A percentile compares a stretch with the other conserved stretches of the same genome.
Conservation (phyloP, 257 asterid genomes). For the Solanum clarkiae region DNA sequence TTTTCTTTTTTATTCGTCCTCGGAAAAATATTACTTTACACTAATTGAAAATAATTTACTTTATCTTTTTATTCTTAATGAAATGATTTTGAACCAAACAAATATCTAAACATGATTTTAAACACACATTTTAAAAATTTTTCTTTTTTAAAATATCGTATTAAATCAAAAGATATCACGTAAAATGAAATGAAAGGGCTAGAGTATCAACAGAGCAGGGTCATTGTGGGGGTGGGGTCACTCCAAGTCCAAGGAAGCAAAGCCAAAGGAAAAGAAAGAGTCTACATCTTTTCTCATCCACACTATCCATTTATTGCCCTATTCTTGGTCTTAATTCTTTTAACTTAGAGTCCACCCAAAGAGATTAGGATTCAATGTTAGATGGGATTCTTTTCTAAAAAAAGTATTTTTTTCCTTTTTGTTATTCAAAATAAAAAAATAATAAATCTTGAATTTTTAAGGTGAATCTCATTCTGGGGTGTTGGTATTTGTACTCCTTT, state of each 20-base stretch:
- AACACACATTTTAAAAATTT: too few relatives aligned
- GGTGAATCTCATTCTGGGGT: constrained; percentile 10
- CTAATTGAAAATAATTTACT: too few relatives aligned
- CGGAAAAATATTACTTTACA: too few relatives aligned
- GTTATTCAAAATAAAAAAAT: not conserved
- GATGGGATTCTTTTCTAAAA: not conserved
- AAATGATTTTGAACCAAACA: too few relatives aligned
- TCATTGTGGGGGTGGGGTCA: not conserved
- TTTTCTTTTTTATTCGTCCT: too few relatives aligned
- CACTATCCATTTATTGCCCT: constrained; percentile 24
- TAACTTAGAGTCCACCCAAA: constrained; percentile 36
- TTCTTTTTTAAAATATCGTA: too few relatives aligned
- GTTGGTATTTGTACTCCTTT: not conserved
- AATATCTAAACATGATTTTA: too few relatives aligned
- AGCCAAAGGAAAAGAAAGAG: constrained; percentile 1
- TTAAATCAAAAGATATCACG: accelerated
- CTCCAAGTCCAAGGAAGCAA: constrained; percentile 21
- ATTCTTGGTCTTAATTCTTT: constrained; percentile 11
- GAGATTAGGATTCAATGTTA: constrained; percentile 19
- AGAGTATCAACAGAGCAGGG: not conserved
- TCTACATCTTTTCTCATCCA: constrained; percentile 26
- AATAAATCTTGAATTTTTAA: constrained; percentile 1
- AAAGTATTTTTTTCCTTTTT: not conserved
- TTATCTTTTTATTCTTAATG: too few relatives aligned
- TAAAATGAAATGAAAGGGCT: too few relatives aligned